Evolutionary conservation across 352 stramenopile genomes (phyloP), one percentile per base, ranked within the genome.

Genomic region (Globisporangium yorkense): DNA sequence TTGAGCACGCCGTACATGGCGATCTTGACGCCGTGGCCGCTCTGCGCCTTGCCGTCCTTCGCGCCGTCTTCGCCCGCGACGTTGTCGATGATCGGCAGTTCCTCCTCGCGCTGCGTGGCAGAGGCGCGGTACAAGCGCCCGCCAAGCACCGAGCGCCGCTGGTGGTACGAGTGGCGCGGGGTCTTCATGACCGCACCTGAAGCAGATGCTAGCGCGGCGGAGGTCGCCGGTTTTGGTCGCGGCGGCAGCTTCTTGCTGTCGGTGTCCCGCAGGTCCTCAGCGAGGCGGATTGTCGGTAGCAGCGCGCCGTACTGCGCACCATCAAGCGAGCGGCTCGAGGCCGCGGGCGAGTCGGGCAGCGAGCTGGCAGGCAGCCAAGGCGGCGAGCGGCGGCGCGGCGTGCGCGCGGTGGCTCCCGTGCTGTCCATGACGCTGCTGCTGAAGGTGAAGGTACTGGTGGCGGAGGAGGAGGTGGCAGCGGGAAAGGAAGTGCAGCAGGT

Each of bases 1-100:
- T 98, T 98, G 59, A 98, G 84, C 41, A 96, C 63, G n/a, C 88
- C 88, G 54, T 96, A 97, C 20, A 97, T 63, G 3, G 68, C 80
- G 56, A 92, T 77, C 64, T 88, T 87, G 66, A 87, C 60, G 51
- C 27, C 21, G 51, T 41, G 75, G 27, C 48, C 75, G 58, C 39
- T 51, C 54, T 8, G 60, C 48, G 62, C 41, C n/a, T 43, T 40
- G 44, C 31, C 13, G 27, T 24, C 40, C 27, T 27, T 20, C 20
- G 35, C 20, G 24, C 24, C 24, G 27, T 31, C 20, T 10, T 43
- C 44, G 24, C 9, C 27, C 18, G 45, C 10, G 46, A 51, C n/a
- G 24, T 15, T 41, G 47, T 59, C 24, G 31, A 60, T 2, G 18
- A 58, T 44, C 41, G 52, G 21, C 40, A 62, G 12, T 18, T 63